These are phyloP conservation scores for Ogataea saltuana DNA, from an alignment of 805 yeast genomes.

Conservation along the genomic window DNA sequence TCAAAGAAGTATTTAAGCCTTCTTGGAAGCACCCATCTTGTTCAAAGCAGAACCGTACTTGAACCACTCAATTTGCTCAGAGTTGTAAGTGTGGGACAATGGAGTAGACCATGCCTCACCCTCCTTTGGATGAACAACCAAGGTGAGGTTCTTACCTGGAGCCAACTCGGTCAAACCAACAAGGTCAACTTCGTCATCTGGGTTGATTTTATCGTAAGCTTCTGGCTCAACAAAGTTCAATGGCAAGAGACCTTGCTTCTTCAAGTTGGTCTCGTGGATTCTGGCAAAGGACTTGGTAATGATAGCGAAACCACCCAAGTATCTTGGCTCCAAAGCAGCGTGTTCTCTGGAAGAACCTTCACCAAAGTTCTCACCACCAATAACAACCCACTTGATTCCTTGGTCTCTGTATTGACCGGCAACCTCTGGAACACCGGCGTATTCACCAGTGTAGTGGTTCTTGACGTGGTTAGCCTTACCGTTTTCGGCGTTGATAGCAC, in stretches of 20 bases:
- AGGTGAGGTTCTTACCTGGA: slow-evolving; percentile 86
- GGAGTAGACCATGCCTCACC: slow-evolving; percentile 87
- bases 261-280: slow-evolving; percentile 98
- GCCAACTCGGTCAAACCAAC: slow-evolving; percentile 81
- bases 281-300: slow-evolving; percentile 97
- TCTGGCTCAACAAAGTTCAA: slow-evolving; percentile 86
- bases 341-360: slow-evolving; percentile 99
- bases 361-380: slow-evolving; percentile 98
- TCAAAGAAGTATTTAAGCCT: slow-evolving; percentile 16
- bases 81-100: slow-evolving; percentile 94
- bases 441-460: slow-evolving; percentile 90
- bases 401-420: slow-evolving; percentile 93
- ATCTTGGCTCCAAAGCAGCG: slow-evolving; percentile 99
- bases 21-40: slow-evolving; percentile 56
- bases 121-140: slow-evolving; percentile 71
- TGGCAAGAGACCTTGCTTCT: slow-evolving; percentile 98
- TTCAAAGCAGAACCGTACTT: slow-evolving; percentile 98
- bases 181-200: slow-evolving; percentile 86
- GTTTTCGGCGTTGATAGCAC: slow-evolving; percentile 97
- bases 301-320: slow-evolving; percentile 97
- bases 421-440: slow-evolving; percentile 95
- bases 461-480: slow-evolving; percentile 88
- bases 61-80: slow-evolving; percentile 98
- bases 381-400: slow-evolving; percentile 93
- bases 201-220: slow-evolving; percentile 92